A percentile compares a stretch with the other conserved stretches of the same genome.
Conservation (phyloP, 805 yeast species). For the Grigorovia humatica region DNA sequence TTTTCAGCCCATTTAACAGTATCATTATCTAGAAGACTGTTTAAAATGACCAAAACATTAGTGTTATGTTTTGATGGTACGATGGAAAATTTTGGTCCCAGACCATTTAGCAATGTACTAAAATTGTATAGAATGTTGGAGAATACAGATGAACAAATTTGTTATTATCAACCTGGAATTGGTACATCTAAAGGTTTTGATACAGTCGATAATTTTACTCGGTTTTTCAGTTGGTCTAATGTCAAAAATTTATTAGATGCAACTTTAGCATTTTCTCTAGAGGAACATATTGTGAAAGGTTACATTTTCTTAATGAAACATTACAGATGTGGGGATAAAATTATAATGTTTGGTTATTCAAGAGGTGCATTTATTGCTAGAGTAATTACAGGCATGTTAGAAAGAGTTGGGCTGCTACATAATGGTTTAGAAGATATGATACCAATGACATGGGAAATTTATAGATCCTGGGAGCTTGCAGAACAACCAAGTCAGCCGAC, state of each 20-base stretch:
- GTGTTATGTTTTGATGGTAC: conserved; percentile 59
- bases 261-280: conserved; percentile 44
- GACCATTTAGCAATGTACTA: conserved; percentile 45
- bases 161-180: conserved; percentile 62
- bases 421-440: conserved; percentile 47
- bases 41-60: conserved; percentile 30
- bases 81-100: conserved; percentile 44
- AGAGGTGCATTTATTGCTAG: conserved; percentile 62
- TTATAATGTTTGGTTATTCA: conserved; percentile 49
- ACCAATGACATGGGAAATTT: conserved; percentile 52
- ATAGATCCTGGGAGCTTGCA: conserved; percentile 47
- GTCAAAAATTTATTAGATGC: conserved; percentile 31
- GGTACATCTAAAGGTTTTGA: conserved; percentile 43
- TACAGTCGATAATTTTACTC: conserved; percentile 13
- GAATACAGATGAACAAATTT: conserved; percentile 37
- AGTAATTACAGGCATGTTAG: conserved; percentile 55
- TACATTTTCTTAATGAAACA: conserved; percentile 41
- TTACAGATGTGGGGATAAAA: conserved; percentile 40
- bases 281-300: conserved; percentile 47
- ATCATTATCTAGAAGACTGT: not conserved
- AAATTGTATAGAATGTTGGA: conserved; percentile 43
- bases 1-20: no score
- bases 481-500: conserved; percentile 44
- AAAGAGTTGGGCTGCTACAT: conserved; percentile 48
- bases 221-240: conserved; percentile 11